Base-by-base conservation (phyloP, 2,329 filamentous ascomycete genomes). In the Cordyceps militaris region DNA sequence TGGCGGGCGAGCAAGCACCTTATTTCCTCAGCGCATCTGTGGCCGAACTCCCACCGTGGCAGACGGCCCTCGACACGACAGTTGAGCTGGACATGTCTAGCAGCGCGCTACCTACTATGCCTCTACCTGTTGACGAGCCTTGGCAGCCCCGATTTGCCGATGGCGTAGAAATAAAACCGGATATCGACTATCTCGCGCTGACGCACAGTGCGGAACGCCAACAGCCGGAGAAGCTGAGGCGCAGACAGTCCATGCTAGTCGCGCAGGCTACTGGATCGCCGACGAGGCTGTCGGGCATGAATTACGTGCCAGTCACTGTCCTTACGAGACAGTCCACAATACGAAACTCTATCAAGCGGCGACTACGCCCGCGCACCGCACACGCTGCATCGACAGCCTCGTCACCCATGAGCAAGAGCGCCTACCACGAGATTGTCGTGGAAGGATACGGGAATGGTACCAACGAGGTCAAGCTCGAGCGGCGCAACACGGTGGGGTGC, bases 1-100 rank as follows among this genome's bases (percentile, higher is more conserved):
- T 89, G 16, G 81, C 87, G 56, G 73, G 76, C 1, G 74, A 78
- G 1, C 75, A 74, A 14, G 76, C 83, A 1, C 73, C 77, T 0
- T 93, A 93, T 61, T 76, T 79, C 53, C 66, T 83, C 21, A 72
- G 75, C 36, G 71, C 80, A 0, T 73, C 75, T 1, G 73, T 71
- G 0, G 67, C 66, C 3, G 66, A 71, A 28, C 63, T 79, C 2
- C 77, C 78, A 0, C 76, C 78, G 0, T 83, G 80, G 80, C 66
- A 71, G 26, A 69, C 71, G 26, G 64, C 67, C 3, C 65, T 61
- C 3, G 60, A 66, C 8, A 56, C 67, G 10, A 47, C n/a, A 13
- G 38, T 52, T 30, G 36, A 51, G 6, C n/a, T 42, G 1, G 30
- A 34, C 8, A 49, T 21, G 2, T 5, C 34, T 3, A 7, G 13